These are phyloP conservation scores for Penicillium lividum DNA, from an alignment of 495 filamentous ascomycete species.

Conservation along the genomic window DNA sequence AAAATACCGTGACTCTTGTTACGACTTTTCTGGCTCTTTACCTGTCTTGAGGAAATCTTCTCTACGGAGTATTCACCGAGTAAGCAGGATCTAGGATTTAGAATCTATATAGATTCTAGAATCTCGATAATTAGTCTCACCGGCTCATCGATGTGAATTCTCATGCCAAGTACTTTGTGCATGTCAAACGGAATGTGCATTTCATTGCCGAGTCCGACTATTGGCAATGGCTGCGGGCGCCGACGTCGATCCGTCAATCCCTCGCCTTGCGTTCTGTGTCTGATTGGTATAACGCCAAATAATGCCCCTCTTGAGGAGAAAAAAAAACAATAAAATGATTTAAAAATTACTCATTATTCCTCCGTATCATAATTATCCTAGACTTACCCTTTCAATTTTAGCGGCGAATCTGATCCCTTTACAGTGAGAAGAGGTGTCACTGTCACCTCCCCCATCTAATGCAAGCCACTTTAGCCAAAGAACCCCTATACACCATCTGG, in stretches of 20 bases:
- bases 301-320: neutral
- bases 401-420: constrained; percentile 16
- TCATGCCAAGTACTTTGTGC: constrained; percentile 16
- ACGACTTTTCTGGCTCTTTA: neutral
- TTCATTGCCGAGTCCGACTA: constrained; percentile 41
- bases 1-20: too few species aligned
- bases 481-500: constrained; percentile 1
- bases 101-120: neutral
- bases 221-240: constrained; percentile 46
- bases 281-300: constrained; percentile 31
- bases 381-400: constrained; percentile 9
- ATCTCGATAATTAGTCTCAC: neutral
- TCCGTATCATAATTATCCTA: neutral
- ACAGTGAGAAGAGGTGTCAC: constrained; percentile 3
- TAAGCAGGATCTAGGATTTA: too few species aligned
- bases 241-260: constrained; percentile 45
- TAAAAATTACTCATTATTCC: neutral
- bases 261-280: constrained; percentile 33
- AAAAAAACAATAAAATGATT: constrained; percentile 8
- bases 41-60: neutral
- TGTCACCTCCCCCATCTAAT: constrained; percentile 30
- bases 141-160: neutral
- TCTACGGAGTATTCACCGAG: too few species aligned
- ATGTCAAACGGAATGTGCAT: constrained; percentile 31
- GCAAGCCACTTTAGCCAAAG: constrained; percentile 35